Conservation (phyloP, 805 yeast species). For the Sporopachydermia lactativora region DNA sequence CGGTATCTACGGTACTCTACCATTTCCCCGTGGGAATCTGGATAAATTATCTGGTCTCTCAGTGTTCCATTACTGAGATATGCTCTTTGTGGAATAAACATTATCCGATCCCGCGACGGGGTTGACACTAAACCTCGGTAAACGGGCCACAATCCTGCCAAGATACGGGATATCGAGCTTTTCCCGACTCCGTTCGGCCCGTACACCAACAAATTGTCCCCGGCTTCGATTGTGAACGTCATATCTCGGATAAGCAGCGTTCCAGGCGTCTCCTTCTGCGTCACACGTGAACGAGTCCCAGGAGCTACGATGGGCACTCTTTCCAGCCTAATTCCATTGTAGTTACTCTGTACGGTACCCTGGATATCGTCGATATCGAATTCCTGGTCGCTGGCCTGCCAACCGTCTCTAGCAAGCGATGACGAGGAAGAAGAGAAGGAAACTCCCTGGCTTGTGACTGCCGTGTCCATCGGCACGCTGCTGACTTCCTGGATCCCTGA, state of each 20-base stretch:
- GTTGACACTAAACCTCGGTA: slow-evolving; percentile 71
- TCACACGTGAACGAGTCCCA: slow-evolving; percentile 9
- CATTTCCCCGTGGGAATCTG: slow-evolving; percentile 67
- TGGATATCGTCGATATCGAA: slow-evolving; percentile 32
- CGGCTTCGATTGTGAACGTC: slow-evolving; percentile 43
- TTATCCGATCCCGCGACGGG: slow-evolving; percentile 43
- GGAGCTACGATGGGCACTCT: slow-evolving; percentile 76
- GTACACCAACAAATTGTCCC: slow-evolving; percentile 61
- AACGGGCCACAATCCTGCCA: slow-evolving; percentile 88
- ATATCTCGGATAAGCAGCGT: slow-evolving; percentile 47
- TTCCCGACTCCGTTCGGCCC: slow-evolving; percentile 90
- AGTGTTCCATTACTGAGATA: slow-evolving; percentile 71
- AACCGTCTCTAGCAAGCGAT: background rate
- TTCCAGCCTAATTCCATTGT: slow-evolving; percentile 71
- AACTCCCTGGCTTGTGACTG: background rate
- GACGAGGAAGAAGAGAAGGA: slow-evolving; percentile 1
- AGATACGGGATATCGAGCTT: slow-evolving; percentile 67
- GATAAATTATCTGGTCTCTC: slow-evolving; percentile 86
- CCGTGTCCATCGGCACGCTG: background rate
- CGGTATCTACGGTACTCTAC: slow-evolving; percentile 46
- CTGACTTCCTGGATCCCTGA: background rate
- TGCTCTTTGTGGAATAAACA: slow-evolving; percentile 76
- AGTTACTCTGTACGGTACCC: slow-evolving; percentile 72
- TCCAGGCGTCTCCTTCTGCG: slow-evolving; percentile 24
- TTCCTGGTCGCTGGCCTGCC: background rate